Conservation (phyloP, 2,329 filamentous ascomycete species). For the Arthrobotrys iridis region DNA sequence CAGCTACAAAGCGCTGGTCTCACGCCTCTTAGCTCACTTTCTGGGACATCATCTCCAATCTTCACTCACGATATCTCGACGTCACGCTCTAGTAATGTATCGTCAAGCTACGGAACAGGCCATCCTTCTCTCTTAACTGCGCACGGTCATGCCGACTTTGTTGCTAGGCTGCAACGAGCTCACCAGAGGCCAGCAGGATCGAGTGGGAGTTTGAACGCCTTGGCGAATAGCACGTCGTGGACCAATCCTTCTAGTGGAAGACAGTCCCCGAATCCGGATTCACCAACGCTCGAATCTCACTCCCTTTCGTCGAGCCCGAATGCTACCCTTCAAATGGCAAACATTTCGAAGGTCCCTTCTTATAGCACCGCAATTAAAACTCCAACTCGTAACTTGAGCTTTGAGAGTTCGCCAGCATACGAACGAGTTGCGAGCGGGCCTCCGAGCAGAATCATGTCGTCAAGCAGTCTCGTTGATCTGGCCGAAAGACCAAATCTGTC, state of each 20-base stretch:
- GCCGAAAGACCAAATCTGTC: constrained; percentile 19
- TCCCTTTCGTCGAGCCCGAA: constrained; percentile 40
- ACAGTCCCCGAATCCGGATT: constrained; percentile 42
- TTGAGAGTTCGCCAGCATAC: constrained; percentile 62
- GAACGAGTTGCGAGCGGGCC: constrained; percentile 35
- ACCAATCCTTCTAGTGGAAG: constrained; percentile 61
- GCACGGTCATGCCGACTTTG: constrained; percentile 65
- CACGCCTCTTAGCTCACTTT: constrained; percentile 49
- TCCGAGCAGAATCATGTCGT: constrained; percentile 29
- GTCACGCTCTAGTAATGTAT: constrained; percentile 49
- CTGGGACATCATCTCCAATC: constrained; percentile 36
- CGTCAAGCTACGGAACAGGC: constrained; percentile 30
- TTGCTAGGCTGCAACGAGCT: constrained; percentile 68
- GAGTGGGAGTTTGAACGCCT: constrained; percentile 68
- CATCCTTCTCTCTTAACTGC: constrained; percentile 62
- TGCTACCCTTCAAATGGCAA: constrained; percentile 67
- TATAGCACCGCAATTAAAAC: constrained; percentile 78
- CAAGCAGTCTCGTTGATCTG: constrained; percentile 22
- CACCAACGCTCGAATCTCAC: not conserved
- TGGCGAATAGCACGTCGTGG: constrained; percentile 65
- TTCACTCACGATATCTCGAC: constrained; percentile 44
- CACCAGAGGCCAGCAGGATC: constrained; percentile 58
- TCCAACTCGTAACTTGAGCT: constrained; percentile 68
- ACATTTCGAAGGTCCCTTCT: constrained; percentile 78
- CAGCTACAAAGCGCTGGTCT: constrained; percentile 65